Evolutionary conservation across 257 asterid species (phyloP).

Genomic region (Rehmannia glutinosa): DNA sequence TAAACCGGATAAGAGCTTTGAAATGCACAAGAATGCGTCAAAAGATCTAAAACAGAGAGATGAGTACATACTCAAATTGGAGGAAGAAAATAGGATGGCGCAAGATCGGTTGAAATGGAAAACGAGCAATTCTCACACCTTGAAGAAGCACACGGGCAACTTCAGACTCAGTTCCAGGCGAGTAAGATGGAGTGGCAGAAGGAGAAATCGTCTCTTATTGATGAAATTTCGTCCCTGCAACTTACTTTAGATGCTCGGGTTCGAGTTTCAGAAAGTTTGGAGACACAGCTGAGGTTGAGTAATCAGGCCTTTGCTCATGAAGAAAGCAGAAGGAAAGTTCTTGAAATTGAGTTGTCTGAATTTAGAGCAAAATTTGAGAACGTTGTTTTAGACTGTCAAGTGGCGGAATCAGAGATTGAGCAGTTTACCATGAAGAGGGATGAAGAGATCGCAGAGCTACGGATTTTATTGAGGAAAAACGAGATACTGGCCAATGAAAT

Average conservation of each 20-base stretch:
- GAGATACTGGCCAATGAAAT: constrained; percentile 25
- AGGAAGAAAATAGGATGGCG: constrained; percentile 28
- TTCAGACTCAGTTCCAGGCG: constrained; percentile 21
- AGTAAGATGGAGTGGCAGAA: constrained; percentile 36
- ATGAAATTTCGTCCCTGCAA: constrained; percentile 35
- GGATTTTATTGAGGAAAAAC: constrained; percentile 23
- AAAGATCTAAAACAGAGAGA: constrained; percentile 32
- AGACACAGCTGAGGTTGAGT: constrained; percentile 26
- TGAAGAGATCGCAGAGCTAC: constrained; percentile 34
- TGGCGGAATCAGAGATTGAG: constrained; percentile 28
- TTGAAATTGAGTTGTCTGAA: constrained; percentile 31
- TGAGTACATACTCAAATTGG: constrained; percentile 26
- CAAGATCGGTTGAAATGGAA: constrained; percentile 41
- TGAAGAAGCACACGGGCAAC: constrained; percentile 37
- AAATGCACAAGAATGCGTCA: constrained; percentile 21
- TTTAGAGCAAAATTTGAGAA: constrained; percentile 26
- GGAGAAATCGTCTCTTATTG: constrained; percentile 35
- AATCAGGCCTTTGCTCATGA: constrained; percentile 35
- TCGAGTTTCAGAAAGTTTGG: constrained; percentile 32
- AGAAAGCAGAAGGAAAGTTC: constrained; percentile 35
- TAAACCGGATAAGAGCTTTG: constrained; percentile 24
- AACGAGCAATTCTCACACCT: constrained; percentile 41
- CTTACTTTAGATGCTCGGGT: constrained; percentile 29
- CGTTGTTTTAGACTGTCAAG: constrained; percentile 25
- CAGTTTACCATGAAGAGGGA: constrained; percentile 28